A percentile compares a stretch with the other conserved stretches of the same genome.
Evolutionary conservation across 768 basidiomycete genomes (phyloP).

Genomic region (Panaeolus cyanescens): DNA sequence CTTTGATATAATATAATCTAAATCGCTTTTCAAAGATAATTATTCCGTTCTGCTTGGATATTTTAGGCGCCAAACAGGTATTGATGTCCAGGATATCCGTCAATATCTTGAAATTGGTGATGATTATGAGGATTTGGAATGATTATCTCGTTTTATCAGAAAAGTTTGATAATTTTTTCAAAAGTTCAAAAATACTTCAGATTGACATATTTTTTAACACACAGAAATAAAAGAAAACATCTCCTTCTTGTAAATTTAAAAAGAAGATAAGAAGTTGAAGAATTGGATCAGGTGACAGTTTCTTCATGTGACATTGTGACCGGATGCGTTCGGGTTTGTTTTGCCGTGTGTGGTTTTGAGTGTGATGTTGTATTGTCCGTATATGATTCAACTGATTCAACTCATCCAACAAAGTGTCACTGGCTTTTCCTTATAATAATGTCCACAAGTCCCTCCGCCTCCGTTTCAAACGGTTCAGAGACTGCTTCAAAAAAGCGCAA

Average conservation of each 20-base stretch:
- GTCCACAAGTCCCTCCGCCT: conserved; percentile 68
- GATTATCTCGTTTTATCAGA: conserved; percentile 4
- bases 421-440: conserved; percentile 36
- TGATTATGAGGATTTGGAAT: conserved; percentile 77
- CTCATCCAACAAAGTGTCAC: conserved; percentile 23
- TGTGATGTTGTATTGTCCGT: not conserved
- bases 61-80: conserved; percentile 63
- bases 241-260: not conserved
- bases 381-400: conserved; percentile 18
- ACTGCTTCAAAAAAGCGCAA: conserved; percentile 59
- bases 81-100: conserved; percentile 64
- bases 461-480: conserved; percentile 58
- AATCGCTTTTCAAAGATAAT: conserved; percentile 51
- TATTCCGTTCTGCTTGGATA: conserved; percentile 65
- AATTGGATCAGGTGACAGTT: not conserved
- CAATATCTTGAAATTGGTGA: conserved; percentile 67
- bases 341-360: conserved; percentile 3
- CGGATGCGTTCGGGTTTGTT: conserved; percentile 3
- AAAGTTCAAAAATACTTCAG: not conserved
- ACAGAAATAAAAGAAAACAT: no score
- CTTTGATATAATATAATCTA: conserved; percentile 3
- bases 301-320: not conserved
- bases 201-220: no score
- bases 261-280: not conserved
- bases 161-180: conserved; percentile 1